phyloP scores from a whole-genome alignment of 768 basidiomycete species.

The Xerocomus spinulosus region DNA sequence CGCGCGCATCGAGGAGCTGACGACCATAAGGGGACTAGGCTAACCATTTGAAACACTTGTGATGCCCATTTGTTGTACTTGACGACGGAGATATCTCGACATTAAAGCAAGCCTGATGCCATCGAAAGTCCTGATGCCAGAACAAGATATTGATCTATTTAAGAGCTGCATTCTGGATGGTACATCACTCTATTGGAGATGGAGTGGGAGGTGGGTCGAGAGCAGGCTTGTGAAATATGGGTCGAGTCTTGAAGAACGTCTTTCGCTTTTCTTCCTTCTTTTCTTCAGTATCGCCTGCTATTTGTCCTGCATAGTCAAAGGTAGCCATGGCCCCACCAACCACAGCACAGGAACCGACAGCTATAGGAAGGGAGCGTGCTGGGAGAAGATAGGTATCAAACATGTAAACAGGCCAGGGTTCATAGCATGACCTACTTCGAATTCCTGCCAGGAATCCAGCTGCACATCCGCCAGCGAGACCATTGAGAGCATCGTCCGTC shows the following conservation, averaged over 20 bases:
- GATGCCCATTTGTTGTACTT: conserved; percentile 2
- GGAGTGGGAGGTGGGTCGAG: conserved; percentile 12
- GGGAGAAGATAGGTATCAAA: conserved; percentile 11
- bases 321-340: conserved; percentile 78
- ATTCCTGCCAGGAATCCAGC: conserved; percentile 90
- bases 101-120: not conserved
- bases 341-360: conserved; percentile 71
- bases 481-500: conserved; percentile 76
- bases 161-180: conserved; percentile 4
- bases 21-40: conserved; percentile 14
- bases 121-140: not conserved
- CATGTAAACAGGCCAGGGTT: conserved; percentile 1
- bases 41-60: not conserved
- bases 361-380: conserved; percentile 85
- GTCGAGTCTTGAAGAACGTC: conserved; percentile 78
- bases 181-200: conserved; percentile 17
- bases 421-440: conserved; percentile 48
- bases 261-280: conserved; percentile 64
- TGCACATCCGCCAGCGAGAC: conserved; percentile 84
- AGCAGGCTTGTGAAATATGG: conserved; percentile 32
- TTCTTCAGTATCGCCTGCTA: conserved; percentile 44
- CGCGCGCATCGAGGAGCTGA: conserved; percentile 36
- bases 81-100: not conserved
- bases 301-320: conserved; percentile 73
- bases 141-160: conserved; percentile 13